Base-by-base conservation (phyloP, 257 asterid genomes). In the Capsicum chinense region DNA sequence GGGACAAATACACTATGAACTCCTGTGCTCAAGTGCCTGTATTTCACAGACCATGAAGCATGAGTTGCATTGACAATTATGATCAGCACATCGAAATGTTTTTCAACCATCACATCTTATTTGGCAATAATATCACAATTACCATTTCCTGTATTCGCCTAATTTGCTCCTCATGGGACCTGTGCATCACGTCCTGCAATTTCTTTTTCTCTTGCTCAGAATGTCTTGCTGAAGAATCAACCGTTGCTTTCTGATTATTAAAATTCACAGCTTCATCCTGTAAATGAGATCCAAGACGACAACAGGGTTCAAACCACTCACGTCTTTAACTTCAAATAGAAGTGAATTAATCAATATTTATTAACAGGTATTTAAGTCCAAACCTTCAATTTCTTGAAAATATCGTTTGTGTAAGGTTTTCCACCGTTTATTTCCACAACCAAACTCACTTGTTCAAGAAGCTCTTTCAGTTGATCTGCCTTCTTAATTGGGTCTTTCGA, bases 61-160 rank as follows among this genome's bases (percentile, higher is more conserved):
- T 3, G 44, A 3, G 44, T 4, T 39, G 44, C 44, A 39, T 4
- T 39, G 44, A 39, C 3, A 39, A 39, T 39, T 39, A 39, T 39
- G 44, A 26, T 26, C 33, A 26, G 33, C 33, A 26, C 33, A 26
- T 26, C 33, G 33, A 26, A 26, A 26, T 26, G 33, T 26, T 26
- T 26, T 1, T 26, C 33, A 26, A 26, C 33, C 33, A 26, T 26
- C 33, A 26, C 33, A 26, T 26, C 33, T 1, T 26, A 26, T 26
- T 26, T 26, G 2, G 33, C 33, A 26, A 64, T 3, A 26, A 6
- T 3, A 66, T 13, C 44, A 66, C 19, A 35, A 69, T 14, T 91
- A 93, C 98, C 97, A 84, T 87, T 87, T 87, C 88, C 79, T 88
- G 82, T 14, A 92, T 84, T 70, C 85, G 86, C 69, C 85, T 84